Conservation (phyloP, 2,329 filamentous ascomycete genomes). For the Exophiala viscosa region DNA sequence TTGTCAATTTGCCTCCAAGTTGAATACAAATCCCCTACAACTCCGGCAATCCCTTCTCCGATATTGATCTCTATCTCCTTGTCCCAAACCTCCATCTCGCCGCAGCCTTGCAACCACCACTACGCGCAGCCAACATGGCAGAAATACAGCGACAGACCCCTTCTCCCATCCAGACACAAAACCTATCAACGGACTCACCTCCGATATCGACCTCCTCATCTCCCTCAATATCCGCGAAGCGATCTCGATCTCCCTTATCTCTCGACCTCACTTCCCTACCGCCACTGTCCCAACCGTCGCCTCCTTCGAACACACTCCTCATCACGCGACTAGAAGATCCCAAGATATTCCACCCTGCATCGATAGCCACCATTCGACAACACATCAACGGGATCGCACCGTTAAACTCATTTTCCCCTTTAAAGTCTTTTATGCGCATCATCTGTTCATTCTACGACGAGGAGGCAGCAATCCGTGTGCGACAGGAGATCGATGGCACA, state of each 20-base stretch:
- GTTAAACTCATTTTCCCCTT: constrained; percentile 50
- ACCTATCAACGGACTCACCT: constrained; percentile 19
- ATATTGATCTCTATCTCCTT: too few relatives aligned
- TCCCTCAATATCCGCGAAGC: constrained; percentile 26
- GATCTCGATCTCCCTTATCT: constrained; percentile 36
- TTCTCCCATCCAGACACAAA: constrained; percentile 18
- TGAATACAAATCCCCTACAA: not conserved
- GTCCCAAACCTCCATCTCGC: too few relatives aligned
- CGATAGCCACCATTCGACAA: constrained; percentile 41
- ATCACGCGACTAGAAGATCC: constrained; percentile 48
- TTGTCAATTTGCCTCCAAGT: not conserved
- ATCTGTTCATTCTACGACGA: constrained; percentile 47
- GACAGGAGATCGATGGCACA: constrained; percentile 41
- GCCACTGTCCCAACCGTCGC: constrained; percentile 42
- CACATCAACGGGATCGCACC: constrained; percentile 41
- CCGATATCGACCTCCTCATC: constrained; percentile 31
- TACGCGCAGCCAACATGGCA: constrained; percentile 11
- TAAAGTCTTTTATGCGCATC: constrained; percentile 48
- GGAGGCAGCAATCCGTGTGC: constrained; percentile 42
- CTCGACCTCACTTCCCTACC: constrained; percentile 47
- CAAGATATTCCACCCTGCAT: constrained; percentile 44
- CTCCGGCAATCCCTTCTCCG: not conserved
- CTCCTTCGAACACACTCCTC: constrained; percentile 50
- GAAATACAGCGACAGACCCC: constrained; percentile 8
- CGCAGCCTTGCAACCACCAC: not conserved